A percentile compares a stretch with the other conserved stretches of the same genome.
Conservation (phyloP, 192 early-diverging fungal species). For the Podochytrium sp. region DNA sequence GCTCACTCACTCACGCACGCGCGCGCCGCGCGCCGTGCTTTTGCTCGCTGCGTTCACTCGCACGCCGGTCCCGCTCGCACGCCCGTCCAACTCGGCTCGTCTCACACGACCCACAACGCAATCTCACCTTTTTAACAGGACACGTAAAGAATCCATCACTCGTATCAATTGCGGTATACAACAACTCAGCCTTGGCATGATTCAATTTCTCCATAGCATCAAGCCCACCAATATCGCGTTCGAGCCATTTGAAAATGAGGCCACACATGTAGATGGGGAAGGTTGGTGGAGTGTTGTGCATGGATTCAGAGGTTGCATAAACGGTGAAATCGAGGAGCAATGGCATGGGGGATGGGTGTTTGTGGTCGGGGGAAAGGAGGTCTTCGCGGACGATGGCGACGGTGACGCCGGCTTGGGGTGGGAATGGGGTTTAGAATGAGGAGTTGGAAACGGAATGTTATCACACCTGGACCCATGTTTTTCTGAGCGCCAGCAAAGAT, state of each 20-base stretch:
- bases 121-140: slow-evolving; percentile 70
- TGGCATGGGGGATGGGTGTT: slow-evolving; percentile 47
- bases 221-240: slow-evolving; percentile 69
- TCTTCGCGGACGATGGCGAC: slow-evolving; percentile 92
- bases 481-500: slow-evolving; percentile 98
- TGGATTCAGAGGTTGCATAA: slow-evolving; percentile 76
- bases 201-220: slow-evolving; percentile 69
- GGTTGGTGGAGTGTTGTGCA: slow-evolving; percentile 97
- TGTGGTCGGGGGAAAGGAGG: slow-evolving; percentile 66
- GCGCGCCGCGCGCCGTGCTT: too few relatives aligned
- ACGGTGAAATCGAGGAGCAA: slow-evolving; percentile 88
- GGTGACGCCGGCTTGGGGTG: slow-evolving; percentile 89
- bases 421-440: slow-evolving; percentile 19
- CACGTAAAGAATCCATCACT: slow-evolving; percentile 71
- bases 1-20: too few relatives aligned
- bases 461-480: slow-evolving; percentile 64
- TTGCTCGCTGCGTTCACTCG: too few relatives aligned
- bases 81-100: too few relatives aligned
- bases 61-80: too few relatives aligned
- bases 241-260: slow-evolving; percentile 86
- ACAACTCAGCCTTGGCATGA: slow-evolving; percentile 63
- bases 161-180: slow-evolving; percentile 72
- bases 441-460: not conserved
- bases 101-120: too few relatives aligned
- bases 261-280: slow-evolving; percentile 92